These are phyloP conservation scores for Cephaloascus albidus DNA, from an alignment of 805 yeast species.

Conservation along the genomic window DNA sequence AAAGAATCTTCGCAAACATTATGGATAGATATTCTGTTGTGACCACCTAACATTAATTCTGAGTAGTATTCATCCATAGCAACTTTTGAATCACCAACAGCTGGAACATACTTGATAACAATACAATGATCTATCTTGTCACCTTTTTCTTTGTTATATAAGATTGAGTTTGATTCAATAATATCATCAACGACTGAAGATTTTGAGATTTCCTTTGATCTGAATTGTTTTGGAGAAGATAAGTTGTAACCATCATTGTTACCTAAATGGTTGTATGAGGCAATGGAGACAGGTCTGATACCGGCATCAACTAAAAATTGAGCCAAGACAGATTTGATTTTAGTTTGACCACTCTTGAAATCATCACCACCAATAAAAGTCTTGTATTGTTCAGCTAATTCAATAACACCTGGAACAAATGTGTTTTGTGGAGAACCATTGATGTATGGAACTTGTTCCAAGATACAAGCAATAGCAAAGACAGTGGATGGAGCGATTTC, in stretches of 20 bases:
- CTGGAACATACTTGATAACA: constrained; percentile 88
- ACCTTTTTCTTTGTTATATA: constrained; percentile 76
- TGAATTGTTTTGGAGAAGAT: constrained; percentile 86
- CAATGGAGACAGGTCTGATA: constrained; percentile 88
- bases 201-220: constrained; percentile 92
- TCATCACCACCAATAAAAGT: constrained; percentile 94
- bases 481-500: constrained; percentile 92
- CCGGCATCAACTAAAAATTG: constrained; percentile 97
- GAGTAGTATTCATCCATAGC: constrained; percentile 98
- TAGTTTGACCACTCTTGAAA: constrained; percentile 95
- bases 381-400: constrained; percentile 70
- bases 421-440: constrained; percentile 98
- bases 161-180: constrained; percentile 75
- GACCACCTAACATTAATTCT: constrained; percentile 96
- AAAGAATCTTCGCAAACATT: constrained; percentile 95
- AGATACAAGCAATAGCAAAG: constrained; percentile 87
- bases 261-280: constrained; percentile 93
- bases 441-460: constrained; percentile 83
- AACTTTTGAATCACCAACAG: constrained; percentile 93
- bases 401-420: constrained; percentile 90
- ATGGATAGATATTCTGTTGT: constrained; percentile 87
- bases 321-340: constrained; percentile 91
- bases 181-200: constrained; percentile 91
- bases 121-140: constrained; percentile 84
- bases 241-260: constrained; percentile 93